phyloP scores from a whole-genome alignment of 345 rosid genomes.

The Triadica sebifera region DNA sequence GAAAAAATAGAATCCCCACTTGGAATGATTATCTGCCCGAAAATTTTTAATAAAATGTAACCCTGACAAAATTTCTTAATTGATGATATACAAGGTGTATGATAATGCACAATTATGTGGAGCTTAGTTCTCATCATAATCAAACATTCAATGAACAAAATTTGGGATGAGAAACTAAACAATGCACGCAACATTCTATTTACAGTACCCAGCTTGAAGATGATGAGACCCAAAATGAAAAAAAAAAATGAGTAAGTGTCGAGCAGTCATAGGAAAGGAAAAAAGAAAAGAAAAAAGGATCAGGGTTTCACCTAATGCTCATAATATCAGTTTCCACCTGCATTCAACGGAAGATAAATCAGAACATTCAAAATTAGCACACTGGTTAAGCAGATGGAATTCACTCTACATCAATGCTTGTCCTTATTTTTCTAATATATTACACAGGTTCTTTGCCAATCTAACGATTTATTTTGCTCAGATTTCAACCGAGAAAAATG shows the following conservation, averaged over 20 bases:
- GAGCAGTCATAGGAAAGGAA: neutral
- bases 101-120: conserved; percentile 14
- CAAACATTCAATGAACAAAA: conserved; percentile 10
- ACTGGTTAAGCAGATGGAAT: neutral
- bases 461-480: neutral
- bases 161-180: conserved; percentile 19
- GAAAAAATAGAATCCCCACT: no score
- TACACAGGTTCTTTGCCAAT: neutral
- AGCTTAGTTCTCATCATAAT: conserved; percentile 18
- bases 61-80: conserved; percentile 2
- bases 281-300: neutral
- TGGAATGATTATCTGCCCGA: no score
- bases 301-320: neutral
- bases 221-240: conserved; percentile 8
- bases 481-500: neutral
- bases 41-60: neutral
- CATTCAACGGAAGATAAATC: conserved; percentile 6
- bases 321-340: conserved; percentile 42
- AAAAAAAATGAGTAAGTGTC: neutral
- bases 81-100: conserved; percentile 14
- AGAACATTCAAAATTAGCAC: neutral
- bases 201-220: conserved; percentile 27
- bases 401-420: no score
- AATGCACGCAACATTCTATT: conserved; percentile 17
- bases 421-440: neutral